Evolutionary conservation across 2,329 filamentous ascomycete genomes (phyloP), one percentile per base, ranked within the genome.

Genomic region (Rutstroemia sp.): DNA sequence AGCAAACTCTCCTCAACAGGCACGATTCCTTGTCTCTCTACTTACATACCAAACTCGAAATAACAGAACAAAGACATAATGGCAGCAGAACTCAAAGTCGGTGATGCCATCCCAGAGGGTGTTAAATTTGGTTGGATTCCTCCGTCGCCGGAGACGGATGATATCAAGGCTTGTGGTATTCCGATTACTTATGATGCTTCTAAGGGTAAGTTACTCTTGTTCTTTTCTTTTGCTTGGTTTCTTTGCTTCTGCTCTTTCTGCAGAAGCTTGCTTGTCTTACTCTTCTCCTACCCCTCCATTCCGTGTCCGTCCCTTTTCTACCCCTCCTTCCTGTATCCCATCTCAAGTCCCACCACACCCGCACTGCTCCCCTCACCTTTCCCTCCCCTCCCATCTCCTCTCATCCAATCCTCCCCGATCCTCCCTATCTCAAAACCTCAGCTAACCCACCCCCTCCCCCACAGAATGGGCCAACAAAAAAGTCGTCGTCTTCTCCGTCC

Each of bases 121-220:
- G 86, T 95, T 60, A 78, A 79, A 72, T 96, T 96, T 79, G 87
- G 83, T 68, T 94, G 92, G 80, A 82, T 94, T 64, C 86, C 89
- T 60, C 89, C 89, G 72, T 80, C 83, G 14, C 76, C 80, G 57
- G 88, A 92, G 66, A 80, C 76, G 51, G 76, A 80, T 62, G 79
- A 81, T 63, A 81, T 95, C 66, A 88, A 82, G 54, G 77, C 81
- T 61, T 96, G 92, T 73, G 91, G 91, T 64, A 80, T 87, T 57
- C 89, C 90, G 59, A 79, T 85, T 68, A 80, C 81, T 69, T 95
- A 87, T 76, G 78, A 94, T 65, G 91, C 91, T 68, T 87, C 83
- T 76, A 87, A 91, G 73, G 80, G 82, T 83, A 72, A 10, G 45
- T 30, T 52, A 39, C 14, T 38, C 16, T 38, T 30, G 38, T 46